phyloP scores from a whole-genome alignment of 192 early-diverging fungal genomes.

The Backusella circina region DNA sequence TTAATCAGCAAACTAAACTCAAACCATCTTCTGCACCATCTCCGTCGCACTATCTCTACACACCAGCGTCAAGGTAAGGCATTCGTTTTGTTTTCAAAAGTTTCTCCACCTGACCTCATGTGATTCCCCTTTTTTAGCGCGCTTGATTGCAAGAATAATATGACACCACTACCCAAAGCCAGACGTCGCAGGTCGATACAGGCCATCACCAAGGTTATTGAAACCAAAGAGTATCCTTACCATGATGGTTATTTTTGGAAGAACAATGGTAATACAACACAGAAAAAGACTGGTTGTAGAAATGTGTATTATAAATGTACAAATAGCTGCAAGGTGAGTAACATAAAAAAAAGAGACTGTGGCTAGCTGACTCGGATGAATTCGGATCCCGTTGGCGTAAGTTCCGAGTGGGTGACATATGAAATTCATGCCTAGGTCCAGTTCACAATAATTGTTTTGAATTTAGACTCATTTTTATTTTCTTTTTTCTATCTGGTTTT shows the following conservation, averaged over 20 bases:
- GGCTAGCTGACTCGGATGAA: slow-evolving; percentile 10
- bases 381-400: slow-evolving; percentile 6
- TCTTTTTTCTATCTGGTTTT: neutral
- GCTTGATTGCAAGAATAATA: neutral
- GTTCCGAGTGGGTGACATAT: slow-evolving; percentile 10
- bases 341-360: neutral
- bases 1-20: neutral
- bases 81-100: neutral
- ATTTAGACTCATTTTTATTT: slow-evolving; percentile 4
- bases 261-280: slow-evolving; percentile 58
- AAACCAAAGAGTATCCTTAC: slow-evolving; percentile 45
- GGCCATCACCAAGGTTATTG: slow-evolving; percentile 56
- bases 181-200: slow-evolving; percentile 58
- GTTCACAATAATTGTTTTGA: neutral
- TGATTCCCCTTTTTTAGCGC: neutral
- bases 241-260: slow-evolving; percentile 51
- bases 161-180: slow-evolving; percentile 16
- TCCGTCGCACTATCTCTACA: neutral
- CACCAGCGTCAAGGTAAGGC: neutral
- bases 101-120: neutral
- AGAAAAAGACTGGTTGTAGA: slow-evolving; percentile 53
- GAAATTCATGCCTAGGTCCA: slow-evolving; percentile 18
- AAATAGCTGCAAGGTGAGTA: slow-evolving; percentile 48
- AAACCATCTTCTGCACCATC: neutral
- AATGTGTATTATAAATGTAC: slow-evolving; percentile 61